Evolutionary conservation across 2,329 filamentous ascomycete genomes (phyloP).

Genomic region (Septoria petroselini): DNA sequence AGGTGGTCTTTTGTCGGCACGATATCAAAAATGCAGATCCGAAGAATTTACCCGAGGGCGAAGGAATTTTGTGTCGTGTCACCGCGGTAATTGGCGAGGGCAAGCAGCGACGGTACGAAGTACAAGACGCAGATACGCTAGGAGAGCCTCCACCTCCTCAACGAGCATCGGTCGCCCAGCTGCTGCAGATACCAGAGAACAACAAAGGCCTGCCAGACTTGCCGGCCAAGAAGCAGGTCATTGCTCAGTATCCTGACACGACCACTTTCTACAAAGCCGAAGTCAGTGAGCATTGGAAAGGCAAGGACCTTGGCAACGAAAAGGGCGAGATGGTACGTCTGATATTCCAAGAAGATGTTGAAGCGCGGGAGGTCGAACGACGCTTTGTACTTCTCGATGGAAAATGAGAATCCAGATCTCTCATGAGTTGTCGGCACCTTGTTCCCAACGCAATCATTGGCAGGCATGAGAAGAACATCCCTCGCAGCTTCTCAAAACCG

Average conservation of each 20-base stretch:
- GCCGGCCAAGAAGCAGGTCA: slow-evolving; percentile 43
- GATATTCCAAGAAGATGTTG: slow-evolving; percentile 51
- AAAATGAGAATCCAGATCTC: neutral
- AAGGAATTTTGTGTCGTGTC: slow-evolving; percentile 52
- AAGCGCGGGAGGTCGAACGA: slow-evolving; percentile 50
- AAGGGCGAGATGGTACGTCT: slow-evolving; percentile 42
- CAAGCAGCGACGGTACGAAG: slow-evolving; percentile 53
- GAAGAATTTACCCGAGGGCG: slow-evolving; percentile 43
- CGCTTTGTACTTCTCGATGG: slow-evolving; percentile 46
- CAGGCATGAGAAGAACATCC: too few relatives aligned
- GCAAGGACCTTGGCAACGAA: slow-evolving; percentile 34
- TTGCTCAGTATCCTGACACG: slow-evolving; percentile 52
- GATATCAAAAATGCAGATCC: slow-evolving; percentile 32
- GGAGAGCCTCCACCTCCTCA: slow-evolving; percentile 34
- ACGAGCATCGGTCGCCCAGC: slow-evolving; percentile 47
- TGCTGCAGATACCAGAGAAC: slow-evolving; percentile 45
- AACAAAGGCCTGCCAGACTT: slow-evolving; percentile 45
- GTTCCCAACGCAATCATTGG: too few relatives aligned
- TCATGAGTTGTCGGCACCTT: too few relatives aligned
- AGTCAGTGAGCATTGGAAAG: slow-evolving; percentile 45
- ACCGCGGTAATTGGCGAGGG: slow-evolving; percentile 53
- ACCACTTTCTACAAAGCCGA: slow-evolving; percentile 56
- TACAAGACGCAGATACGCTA: slow-evolving; percentile 48
- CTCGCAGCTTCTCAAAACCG: too few relatives aligned
- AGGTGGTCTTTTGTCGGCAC: slow-evolving; percentile 52